Base-by-base conservation (phyloP, 2,329 filamentous ascomycete genomes). In the Trichophyton mentagrophytes region DNA sequence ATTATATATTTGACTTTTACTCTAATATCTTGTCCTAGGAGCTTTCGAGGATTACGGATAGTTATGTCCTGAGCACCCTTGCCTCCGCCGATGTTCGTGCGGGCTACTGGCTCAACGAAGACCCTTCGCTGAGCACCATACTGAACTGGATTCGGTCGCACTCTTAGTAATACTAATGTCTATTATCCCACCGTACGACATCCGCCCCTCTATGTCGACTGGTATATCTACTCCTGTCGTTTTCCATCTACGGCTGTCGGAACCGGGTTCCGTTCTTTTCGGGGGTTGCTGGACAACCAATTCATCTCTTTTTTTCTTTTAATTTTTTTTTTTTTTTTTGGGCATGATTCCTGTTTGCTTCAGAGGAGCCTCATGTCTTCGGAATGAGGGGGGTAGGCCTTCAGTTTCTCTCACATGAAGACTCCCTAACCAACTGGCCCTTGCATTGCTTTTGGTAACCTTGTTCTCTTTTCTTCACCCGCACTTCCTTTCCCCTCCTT, bases 101-200 rank as follows among this genome's bases (percentile, higher is more conserved):
- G 64, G 80, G 81, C 44, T 83, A 84, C 72, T 86, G 83, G 82
- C 73, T 85, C 51, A 72, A 73, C 42, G 83, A 86, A 63, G 83
- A 85, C 67, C 83, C 83, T 2, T 75, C 79, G 6, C 71, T 85
- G 61, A 73, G 75, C 15, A 73, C 74, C 20, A 81, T 84, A 56
- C 75, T 73, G 25, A 67, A 68, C 38, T 79, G 76, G 74, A 74
- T 78, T 49, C 70, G 69, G 53, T 69, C 71, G 36, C 73, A 74
- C 61, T 59, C 59, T 13, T 62, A 55, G 51, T 36, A 57, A 61
- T 46, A 20, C 15, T 60, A 55, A 55, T 55, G 20, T 38, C 20
- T 36, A 33, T 38, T 11, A 8, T 46, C 22, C 57, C n/a, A 4
- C 36, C 22, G 13, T 30, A 30, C 47, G 25, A 53, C 25, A 13